Evolutionary conservation across 1,139 yeast species (phyloP), one percentile per base, ranked within the genome.

Genomic region (Blastobotrys arbuscula): DNA sequence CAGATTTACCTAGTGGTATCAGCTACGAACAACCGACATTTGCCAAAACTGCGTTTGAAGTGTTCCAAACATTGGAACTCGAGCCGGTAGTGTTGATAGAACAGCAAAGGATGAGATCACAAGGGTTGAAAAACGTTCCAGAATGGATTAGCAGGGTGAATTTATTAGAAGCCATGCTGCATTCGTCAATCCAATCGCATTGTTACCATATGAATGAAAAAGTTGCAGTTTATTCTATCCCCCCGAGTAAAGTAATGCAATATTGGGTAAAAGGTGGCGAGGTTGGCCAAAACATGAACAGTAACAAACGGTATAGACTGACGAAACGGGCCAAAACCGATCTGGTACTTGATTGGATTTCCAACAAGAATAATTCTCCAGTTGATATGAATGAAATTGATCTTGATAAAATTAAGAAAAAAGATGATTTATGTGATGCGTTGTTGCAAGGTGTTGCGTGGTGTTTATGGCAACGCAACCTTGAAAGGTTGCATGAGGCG

Each of bases 381-480:
- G 34, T 44, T 24, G 48, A 42, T 19, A 12, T 33, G 12, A 24
- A 26, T 4, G 40, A 30, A 37, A 53, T 38, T 8, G 18, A 44
- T 2, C 6, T 35, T 3, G 33, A 48, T 46, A n/a, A 39, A 45
- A 18, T 24, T 9, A 45, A 45, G 35, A 45, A 45, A 23, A 15
- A 37, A 33, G 88, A 82, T 59, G 88, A 82, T 58, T 61, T 80
- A 19, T 75, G 78, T 8, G 88, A 82, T 59, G 71, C 82, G 0
- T 63, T 82, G 16, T 61, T 81, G 3, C 86, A 82, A 61, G 83
- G 78, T 0, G 48, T 79, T 0, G 71, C 79, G 0, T 78, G 79
- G 76, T 50, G 69, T 13, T 64, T 69, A 15, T 79, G 83, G 80
- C 69, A 72, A 47, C 55, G 56, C 2, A 72, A 71, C 38, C 42